Evolutionary conservation across 495 filamentous ascomycete genomes (phyloP).

Genomic region (Hypoxylon cercidicola): DNA sequence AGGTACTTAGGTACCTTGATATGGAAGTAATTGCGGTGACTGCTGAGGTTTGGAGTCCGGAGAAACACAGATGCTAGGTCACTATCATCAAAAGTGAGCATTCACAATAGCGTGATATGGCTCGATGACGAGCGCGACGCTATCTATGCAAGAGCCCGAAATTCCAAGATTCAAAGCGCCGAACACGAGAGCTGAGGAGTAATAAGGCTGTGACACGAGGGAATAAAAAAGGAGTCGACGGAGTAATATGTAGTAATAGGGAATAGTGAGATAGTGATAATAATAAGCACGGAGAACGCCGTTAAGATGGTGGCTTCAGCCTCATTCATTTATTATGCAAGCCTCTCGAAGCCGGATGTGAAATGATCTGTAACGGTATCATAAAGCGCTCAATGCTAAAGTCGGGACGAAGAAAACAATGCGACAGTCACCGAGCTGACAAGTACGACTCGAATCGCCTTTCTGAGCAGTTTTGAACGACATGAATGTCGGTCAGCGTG

Average conservation of each 20-base stretch:
- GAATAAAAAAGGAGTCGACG: conserved; percentile 5
- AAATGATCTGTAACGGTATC: not conserved
- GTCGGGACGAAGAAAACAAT: not conserved
- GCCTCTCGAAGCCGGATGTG: conserved; percentile 10
- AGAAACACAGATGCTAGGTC: not conserved
- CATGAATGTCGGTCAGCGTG: not conserved
- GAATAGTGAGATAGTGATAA: too few species aligned
- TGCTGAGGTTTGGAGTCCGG: not conserved
- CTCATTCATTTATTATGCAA: conserved; percentile 34
- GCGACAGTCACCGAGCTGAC: not conserved
- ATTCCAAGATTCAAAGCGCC: conserved; percentile 26
- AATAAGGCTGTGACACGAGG: conserved; percentile 4
- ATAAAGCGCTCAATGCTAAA: not conserved
- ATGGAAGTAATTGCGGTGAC: too few species aligned
- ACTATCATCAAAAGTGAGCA: not conserved
- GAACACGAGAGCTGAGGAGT: conserved; percentile 21
- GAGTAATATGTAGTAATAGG: conserved; percentile 1
- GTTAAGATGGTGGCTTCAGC: conserved; percentile 15
- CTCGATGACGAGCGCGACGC: conserved; percentile 4
- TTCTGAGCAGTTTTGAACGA: too few species aligned
- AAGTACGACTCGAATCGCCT: not conserved
- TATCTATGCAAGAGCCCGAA: conserved; percentile 14
- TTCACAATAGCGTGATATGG: conserved; percentile 9
- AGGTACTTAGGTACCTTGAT: too few species aligned
- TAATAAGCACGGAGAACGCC: conserved; percentile 19